phyloP scores from a whole-genome alignment of 2,329 filamentous ascomycete genomes.

The Arachnopeziza araneosa region DNA sequence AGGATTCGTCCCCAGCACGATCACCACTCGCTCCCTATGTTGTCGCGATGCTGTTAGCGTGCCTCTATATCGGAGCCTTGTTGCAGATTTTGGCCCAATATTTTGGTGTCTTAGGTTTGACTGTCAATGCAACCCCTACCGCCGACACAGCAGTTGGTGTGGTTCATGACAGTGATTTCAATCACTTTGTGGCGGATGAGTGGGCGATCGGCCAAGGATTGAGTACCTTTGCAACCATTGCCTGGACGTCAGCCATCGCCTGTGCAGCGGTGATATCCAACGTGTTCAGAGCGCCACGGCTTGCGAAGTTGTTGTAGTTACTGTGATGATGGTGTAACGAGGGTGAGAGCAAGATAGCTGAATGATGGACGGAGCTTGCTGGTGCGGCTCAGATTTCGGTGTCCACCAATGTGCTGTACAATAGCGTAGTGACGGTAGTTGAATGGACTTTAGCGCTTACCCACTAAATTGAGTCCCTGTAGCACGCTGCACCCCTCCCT shows the following conservation, averaged over 20 bases:
- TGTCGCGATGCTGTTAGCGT: background rate
- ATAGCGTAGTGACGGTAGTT: no score
- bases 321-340: no score
- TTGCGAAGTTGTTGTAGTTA: background rate
- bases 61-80: background rate
- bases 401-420: no score
- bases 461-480: no score
- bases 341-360: no score
- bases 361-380: no score
- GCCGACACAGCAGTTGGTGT: background rate
- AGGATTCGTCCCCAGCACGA: background rate
- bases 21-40: background rate
- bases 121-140: slow-evolving; percentile 3
- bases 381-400: no score
- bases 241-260: background rate
- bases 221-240: slow-evolving; percentile 1
- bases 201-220: slow-evolving; percentile 6
- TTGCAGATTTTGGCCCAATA: slow-evolving; percentile 6
- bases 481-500: no score
- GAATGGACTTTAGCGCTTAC: no score
- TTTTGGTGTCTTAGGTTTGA: slow-evolving; percentile 3
- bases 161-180: background rate
- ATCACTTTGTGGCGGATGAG: slow-evolving; percentile 2
- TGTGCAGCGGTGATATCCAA: background rate
- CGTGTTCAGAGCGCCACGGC: background rate